Conservation (phyloP, 2,329 filamentous ascomycete genomes). For the Penicillium occitanis region DNA sequence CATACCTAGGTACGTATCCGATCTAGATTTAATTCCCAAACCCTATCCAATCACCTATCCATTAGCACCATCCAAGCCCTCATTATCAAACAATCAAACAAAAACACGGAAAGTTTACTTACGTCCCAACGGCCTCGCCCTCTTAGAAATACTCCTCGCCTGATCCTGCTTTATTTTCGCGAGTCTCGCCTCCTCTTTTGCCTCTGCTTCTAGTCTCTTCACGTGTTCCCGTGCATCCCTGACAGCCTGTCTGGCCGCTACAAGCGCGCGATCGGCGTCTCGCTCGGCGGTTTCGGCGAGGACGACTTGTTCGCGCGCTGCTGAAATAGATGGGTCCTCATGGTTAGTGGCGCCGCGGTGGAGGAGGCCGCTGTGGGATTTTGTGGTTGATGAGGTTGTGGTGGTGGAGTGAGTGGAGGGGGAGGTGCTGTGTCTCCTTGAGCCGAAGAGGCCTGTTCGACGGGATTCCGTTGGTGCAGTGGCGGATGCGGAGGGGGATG, state of each 20-base stretch:
- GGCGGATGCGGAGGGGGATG: neutral
- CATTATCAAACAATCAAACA: no score
- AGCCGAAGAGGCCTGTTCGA: slow-evolving; percentile 11
- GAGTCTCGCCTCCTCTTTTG: slow-evolving; percentile 62
- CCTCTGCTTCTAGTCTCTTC: slow-evolving; percentile 63
- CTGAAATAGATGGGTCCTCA: slow-evolving; percentile 62
- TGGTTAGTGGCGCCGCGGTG: slow-evolving; percentile 33
- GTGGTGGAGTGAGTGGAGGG: neutral
- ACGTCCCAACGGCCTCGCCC: slow-evolving; percentile 69
- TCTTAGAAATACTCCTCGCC: slow-evolving; percentile 64
- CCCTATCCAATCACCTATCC: neutral
- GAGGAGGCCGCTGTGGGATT: neutral
- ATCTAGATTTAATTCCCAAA: neutral
- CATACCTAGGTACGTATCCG: no score
- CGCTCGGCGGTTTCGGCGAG: slow-evolving; percentile 63
- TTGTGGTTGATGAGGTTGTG: neutral
- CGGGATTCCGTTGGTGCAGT: neutral
- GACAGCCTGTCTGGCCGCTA: slow-evolving; percentile 59
- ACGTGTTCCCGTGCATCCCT: slow-evolving; percentile 65
- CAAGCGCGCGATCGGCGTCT: slow-evolving; percentile 64
- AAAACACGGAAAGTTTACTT: slow-evolving; percentile 21
- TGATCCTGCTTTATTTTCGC: slow-evolving; percentile 69
- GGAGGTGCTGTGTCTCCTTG: neutral
- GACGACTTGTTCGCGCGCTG: slow-evolving; percentile 62
- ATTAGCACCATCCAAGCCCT: neutral